Percentiles rank a stretch among this genome's conserved stretches.
Evolutionary conservation across 306 rosid species (phyloP).

Genomic region (Urtica urens): DNA sequence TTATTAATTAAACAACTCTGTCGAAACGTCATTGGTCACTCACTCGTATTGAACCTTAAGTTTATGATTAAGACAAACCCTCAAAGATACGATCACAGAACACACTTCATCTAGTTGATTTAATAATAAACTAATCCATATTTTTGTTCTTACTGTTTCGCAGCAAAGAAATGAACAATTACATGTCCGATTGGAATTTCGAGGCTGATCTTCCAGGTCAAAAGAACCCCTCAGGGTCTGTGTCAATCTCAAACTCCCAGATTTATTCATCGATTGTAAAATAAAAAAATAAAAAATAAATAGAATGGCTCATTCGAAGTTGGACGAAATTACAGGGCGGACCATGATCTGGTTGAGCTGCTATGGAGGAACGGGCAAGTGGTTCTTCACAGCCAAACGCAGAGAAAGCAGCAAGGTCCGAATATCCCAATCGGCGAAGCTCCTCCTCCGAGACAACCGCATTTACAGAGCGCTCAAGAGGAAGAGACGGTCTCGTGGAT

Average conservation of each 20-base stretch:
- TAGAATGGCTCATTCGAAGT: slow-evolving; percentile 4
- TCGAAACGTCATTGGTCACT: slow-evolving; percentile 4
- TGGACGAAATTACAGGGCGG: slow-evolving; percentile 39
- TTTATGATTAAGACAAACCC: neutral
- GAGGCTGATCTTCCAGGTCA: slow-evolving; percentile 42
- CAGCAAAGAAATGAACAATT: slow-evolving; percentile 55
- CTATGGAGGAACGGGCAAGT: slow-evolving; percentile 81
- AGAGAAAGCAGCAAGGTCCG: slow-evolving; percentile 23
- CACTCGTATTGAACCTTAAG: neutral
- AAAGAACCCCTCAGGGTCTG: slow-evolving; percentile 54
- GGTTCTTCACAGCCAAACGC: slow-evolving; percentile 57
- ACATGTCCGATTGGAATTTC: slow-evolving; percentile 49
- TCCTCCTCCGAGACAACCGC: slow-evolving; percentile 32
- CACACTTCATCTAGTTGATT: neutral
- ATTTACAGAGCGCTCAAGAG: slow-evolving; percentile 38
- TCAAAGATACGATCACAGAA: neutral
- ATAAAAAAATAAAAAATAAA: slow-evolving; percentile 1
- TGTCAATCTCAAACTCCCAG: neutral
- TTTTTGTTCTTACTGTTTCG: slow-evolving; percentile 15
- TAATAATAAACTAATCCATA: slow-evolving; percentile 17
- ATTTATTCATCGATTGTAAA: neutral
- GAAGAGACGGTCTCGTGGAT: slow-evolving; percentile 56
- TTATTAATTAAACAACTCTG: neutral
- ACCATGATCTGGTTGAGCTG: slow-evolving; percentile 65
- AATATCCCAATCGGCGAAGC: slow-evolving; percentile 23